These are phyloP conservation scores for Quercus alba DNA, from an alignment of 306 rosid genomes.

Conservation along the genomic window DNA sequence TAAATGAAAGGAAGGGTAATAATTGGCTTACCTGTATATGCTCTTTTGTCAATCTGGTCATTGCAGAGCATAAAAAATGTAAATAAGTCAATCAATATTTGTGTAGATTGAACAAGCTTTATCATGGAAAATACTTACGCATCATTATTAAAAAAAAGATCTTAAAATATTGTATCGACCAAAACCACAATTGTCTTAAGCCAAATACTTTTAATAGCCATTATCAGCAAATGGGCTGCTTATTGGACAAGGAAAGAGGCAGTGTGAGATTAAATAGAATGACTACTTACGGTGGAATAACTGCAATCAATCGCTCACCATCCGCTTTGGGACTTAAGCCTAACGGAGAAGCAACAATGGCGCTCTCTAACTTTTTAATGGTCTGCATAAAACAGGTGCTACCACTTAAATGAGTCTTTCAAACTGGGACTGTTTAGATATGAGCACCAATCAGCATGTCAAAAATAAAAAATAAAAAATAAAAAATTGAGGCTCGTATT, in stretches of 20 bases:
- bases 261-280: slow-evolving; percentile 9
- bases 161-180: background rate
- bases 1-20: slow-evolving; percentile 5
- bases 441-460: background rate
- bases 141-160: background rate
- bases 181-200: background rate
- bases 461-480: background rate
- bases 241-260: background rate
- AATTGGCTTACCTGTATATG: slow-evolving; percentile 66
- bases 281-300: slow-evolving; percentile 82
- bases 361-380: slow-evolving; percentile 67
- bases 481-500: background rate
- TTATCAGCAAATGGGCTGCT: slow-evolving; percentile 17
- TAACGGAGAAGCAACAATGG: slow-evolving; percentile 81
- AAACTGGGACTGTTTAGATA: slow-evolving; percentile 8
- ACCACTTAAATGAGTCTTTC: background rate
- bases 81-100: slow-evolving; percentile 21
- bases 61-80: slow-evolving; percentile 12
- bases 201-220: slow-evolving; percentile 15
- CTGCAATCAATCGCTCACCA: slow-evolving; percentile 88
- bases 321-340: slow-evolving; percentile 81
- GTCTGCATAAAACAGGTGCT: slow-evolving; percentile 47
- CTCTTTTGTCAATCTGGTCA: slow-evolving; percentile 87
- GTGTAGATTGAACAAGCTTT: background rate
- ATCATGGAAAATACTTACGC: background rate